These are phyloP conservation scores for Nymphaea thermarum DNA, from an alignment of 164 flowering plant species.

Conservation along the genomic window DNA sequence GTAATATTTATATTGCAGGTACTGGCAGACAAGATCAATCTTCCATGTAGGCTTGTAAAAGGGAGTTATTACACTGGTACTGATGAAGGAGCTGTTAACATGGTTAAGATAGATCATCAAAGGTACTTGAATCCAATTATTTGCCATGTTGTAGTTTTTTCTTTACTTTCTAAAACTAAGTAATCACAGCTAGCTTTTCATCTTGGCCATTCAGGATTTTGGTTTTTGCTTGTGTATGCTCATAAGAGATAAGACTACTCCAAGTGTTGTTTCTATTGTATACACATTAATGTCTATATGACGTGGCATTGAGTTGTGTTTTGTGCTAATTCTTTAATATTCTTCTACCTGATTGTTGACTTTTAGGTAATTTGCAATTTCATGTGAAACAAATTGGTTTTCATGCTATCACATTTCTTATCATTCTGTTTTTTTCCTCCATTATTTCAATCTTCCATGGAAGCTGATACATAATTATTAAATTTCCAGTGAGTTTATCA, in stretches of 20 bases:
- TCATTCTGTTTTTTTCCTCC: neutral
- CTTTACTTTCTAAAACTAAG: no score
- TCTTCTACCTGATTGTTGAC: neutral
- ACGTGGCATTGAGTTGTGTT: neutral
- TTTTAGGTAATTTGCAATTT: neutral
- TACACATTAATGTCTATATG: neutral
- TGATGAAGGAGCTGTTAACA: slow-evolving; percentile 93
- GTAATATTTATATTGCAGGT: slow-evolving; percentile 29
- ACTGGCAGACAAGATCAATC: slow-evolving; percentile 77
- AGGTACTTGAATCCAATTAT: slow-evolving; percentile 30
- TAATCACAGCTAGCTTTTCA: no score
- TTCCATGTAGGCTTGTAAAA: slow-evolving; percentile 93
- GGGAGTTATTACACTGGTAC: slow-evolving; percentile 96
- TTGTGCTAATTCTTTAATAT: neutral
- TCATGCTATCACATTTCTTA: neutral
- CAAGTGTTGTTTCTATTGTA: neutral
- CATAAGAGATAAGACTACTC: neutral
- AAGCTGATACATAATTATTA: neutral
- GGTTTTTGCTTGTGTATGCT: neutral
- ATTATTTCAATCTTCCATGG: neutral
- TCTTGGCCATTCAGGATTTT: neutral
- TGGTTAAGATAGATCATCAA: slow-evolving; percentile 61
- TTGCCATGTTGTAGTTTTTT: no score
- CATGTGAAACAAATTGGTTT: neutral
- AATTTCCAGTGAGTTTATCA: slow-evolving; percentile 70